Conservation (phyloP, 345 rosid species). For the Mangifera indica region DNA sequence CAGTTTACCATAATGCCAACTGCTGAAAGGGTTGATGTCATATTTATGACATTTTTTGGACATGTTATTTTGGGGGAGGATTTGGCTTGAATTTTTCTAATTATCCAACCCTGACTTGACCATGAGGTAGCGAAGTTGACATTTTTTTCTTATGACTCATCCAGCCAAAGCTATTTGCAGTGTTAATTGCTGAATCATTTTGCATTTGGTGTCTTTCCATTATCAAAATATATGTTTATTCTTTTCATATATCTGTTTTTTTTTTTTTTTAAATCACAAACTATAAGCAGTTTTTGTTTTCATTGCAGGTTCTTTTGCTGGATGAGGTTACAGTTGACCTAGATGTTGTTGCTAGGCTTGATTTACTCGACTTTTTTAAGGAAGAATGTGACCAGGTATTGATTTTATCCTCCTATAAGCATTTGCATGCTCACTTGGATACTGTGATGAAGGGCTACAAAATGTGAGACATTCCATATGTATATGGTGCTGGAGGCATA, state of each 20-base stretch:
- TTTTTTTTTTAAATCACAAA: too few relatives aligned
- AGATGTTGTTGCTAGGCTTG: constrained; percentile 92
- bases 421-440: background rate
- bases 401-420: constrained; percentile 5
- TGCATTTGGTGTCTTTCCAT: background rate
- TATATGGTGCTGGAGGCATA: constrained; percentile 5
- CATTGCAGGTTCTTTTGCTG: constrained; percentile 71
- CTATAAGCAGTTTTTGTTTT: background rate
- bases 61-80: background rate
- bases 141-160: background rate
- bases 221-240: background rate
- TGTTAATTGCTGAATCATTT: constrained; percentile 4
- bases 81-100: background rate
- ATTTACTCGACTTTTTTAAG: constrained; percentile 83
- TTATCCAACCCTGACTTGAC: background rate
- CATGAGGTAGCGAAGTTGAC: background rate
- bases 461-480: background rate
- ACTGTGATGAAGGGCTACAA: background rate
- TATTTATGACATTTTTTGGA: background rate
- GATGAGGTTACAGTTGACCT: constrained; percentile 97
- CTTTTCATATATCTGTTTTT: constrained; percentile 1
- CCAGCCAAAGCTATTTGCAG: background rate
- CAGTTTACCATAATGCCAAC: background rate
- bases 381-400: constrained; percentile 88
- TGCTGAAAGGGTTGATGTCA: background rate